These are phyloP conservation scores for Talaromyces verruculosus DNA, from an alignment of 2,329 filamentous ascomycete genomes.

Conservation along the genomic window DNA sequence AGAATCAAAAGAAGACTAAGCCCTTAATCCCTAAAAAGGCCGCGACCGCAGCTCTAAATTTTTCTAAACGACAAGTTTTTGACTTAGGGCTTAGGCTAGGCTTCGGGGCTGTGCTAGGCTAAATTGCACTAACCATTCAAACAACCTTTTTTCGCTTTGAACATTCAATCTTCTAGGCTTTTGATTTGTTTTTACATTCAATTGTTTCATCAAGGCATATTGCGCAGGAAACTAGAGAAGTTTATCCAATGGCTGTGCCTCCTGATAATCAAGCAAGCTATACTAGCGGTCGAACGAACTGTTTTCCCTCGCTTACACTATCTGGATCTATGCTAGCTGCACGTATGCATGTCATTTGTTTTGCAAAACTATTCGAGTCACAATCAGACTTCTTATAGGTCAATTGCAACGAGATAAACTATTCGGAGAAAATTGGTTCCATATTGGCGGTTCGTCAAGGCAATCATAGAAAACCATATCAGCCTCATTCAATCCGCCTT, in stretches of 20 bases:
- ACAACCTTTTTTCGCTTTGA: not conserved
- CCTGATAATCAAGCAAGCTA: not conserved
- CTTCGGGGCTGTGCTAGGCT: conserved; percentile 2
- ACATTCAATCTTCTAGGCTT: not conserved
- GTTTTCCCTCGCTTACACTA: not conserved
- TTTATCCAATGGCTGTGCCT: not conserved
- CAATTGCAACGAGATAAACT: not conserved
- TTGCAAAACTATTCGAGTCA: not conserved
- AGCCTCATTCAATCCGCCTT: conserved; percentile 3
- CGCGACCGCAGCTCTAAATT: not conserved
- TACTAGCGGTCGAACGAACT: not conserved
- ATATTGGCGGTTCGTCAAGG: not conserved
- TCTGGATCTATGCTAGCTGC: not conserved
- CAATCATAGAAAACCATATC: not conserved
- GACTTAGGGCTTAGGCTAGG: not conserved
- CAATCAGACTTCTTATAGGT: not conserved
- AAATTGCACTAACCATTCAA: not conserved
- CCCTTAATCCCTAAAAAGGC: conserved; percentile 8
- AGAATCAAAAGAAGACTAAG: not conserved
- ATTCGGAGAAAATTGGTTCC: not conserved
- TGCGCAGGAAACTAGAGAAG: not conserved
- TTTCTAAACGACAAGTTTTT: not conserved
- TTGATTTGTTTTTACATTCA: not conserved
- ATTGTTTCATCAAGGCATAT: not conserved
- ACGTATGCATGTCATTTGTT: not conserved